Evolutionary conservation across 495 filamentous ascomycete genomes (phyloP), one percentile per base, ranked within the genome.

Genomic region (Eremomyces bilateralis): DNA sequence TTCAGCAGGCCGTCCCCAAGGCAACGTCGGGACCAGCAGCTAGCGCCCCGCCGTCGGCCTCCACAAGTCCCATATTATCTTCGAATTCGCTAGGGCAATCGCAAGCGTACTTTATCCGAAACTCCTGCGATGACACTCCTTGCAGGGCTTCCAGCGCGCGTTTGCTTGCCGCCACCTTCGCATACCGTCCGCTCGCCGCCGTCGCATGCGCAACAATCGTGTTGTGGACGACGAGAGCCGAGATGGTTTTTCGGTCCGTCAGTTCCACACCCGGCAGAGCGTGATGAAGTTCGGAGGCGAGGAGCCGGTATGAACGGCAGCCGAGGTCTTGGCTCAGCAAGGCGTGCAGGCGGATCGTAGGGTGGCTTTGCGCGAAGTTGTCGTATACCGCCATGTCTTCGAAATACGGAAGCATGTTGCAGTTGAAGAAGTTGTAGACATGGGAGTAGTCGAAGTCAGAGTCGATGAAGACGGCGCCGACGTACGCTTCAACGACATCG

Each of bases 401-500:
- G 41, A 95, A 95, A 51, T 66, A 94, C 13, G 69, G 69, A 37
- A 60, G 62, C 39, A 97, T 64, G 38, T 81, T 67, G 4, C 40
- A 51, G 16, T 71, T 50, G 54, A 92, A 91, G 56, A 95, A 95
- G 3, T 47, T 50, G 42, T 80, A 70, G 1, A 95, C 72, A 13
- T 71, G 57, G 2, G 45, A 42, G 53, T 72, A 94, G 38, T 85
- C 57, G 54, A 83, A 94, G 21, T 66, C 63, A 3, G 82, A 85
- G 54, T 97, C 88, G 15, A 97, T 72, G 48, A 94, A 97, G 2
- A 91, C 61, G 15, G 88, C 85, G 3, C 80, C 90, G 15, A 94
- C 54, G 47, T 84, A 93, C 0, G 88, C 63, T 57, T 97, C 88
- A 3, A 95, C 61, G 39, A 93, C 71, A 45, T 97, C 88, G 0